Conservation (phyloP, 495 filamentous ascomycete genomes). For the Lasiosphaeria miniovina region DNA sequence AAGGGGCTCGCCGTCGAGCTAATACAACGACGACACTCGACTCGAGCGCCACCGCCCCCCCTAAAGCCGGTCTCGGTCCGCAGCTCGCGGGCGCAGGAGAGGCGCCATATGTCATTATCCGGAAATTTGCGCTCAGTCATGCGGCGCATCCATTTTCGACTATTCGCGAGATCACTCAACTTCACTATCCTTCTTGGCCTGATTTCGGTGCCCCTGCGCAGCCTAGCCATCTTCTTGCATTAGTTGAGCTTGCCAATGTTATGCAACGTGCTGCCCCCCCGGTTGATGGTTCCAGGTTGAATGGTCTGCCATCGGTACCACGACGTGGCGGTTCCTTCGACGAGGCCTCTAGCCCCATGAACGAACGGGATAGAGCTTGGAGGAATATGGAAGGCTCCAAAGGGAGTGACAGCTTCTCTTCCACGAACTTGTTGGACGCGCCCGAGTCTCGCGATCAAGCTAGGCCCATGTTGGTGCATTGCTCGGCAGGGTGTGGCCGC, state of each 20-base stretch:
- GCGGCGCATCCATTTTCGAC: slow-evolving; percentile 74
- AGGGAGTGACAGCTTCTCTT: slow-evolving; percentile 14
- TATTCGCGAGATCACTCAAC: slow-evolving; percentile 88
- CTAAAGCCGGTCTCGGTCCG: slow-evolving; percentile 22
- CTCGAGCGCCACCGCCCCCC: slow-evolving; percentile 25
- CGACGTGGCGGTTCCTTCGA: too few relatives aligned
- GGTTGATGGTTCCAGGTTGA: slow-evolving; percentile 39
- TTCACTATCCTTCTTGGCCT: slow-evolving; percentile 93
- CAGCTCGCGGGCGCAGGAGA: slow-evolving; percentile 36
- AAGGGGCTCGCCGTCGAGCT: slow-evolving; percentile 39
- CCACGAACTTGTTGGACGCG: slow-evolving; percentile 42
- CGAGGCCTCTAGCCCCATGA: too few relatives aligned
- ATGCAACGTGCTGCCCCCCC: slow-evolving; percentile 47
- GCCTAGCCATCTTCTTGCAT: slow-evolving; percentile 74
- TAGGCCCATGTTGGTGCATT: slow-evolving; percentile 86
- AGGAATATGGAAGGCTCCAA: neutral
- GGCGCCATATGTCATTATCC: slow-evolving; percentile 72
- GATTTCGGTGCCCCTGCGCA: slow-evolving; percentile 94
- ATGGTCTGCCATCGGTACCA: neutral
- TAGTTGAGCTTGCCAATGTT: slow-evolving; percentile 82
- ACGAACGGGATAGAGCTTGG: too few relatives aligned
- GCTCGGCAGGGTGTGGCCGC: slow-evolving; percentile 90
- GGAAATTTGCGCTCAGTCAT: slow-evolving; percentile 83
- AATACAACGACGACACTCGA: slow-evolving; percentile 38
- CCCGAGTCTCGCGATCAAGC: slow-evolving; percentile 50